Conservation (phyloP, 2,329 filamentous ascomycete species). For the Teratosphaeria viscida region DNA sequence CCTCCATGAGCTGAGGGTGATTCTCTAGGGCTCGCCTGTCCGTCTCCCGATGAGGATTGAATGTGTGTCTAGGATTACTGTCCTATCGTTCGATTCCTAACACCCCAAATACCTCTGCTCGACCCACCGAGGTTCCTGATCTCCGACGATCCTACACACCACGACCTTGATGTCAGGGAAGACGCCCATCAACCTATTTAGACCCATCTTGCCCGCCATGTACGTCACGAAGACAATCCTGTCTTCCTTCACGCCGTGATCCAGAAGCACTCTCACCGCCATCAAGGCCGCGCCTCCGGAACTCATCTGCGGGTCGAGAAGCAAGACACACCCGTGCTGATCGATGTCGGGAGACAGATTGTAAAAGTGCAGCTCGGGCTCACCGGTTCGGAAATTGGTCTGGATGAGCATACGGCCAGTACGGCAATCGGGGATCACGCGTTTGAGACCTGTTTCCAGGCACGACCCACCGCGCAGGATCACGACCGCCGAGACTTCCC, state of each 20-base stretch:
- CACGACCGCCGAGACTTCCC: constrained; percentile 72
- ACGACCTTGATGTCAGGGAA: constrained; percentile 83
- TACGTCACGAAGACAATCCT: constrained; percentile 90
- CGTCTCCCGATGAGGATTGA: no score
- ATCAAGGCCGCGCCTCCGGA: constrained; percentile 78
- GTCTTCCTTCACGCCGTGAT: constrained; percentile 78
- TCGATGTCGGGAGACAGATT: constrained; percentile 66
- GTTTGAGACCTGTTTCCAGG: constrained; percentile 76
- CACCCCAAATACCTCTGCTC: constrained; percentile 87
- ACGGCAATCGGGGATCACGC: constrained; percentile 85
- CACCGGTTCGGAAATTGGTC: constrained; percentile 66
- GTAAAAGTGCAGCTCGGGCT: constrained; percentile 86
- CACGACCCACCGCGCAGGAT: constrained; percentile 81
- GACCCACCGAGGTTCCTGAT: constrained; percentile 80
- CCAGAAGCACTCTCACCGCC: constrained; percentile 90
- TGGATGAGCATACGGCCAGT: constrained; percentile 86
- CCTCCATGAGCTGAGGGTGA: no score
- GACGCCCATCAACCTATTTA: constrained; percentile 77
- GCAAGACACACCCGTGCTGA: constrained; percentile 66
- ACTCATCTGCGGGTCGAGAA: constrained; percentile 91
- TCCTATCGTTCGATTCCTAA: constrained; percentile 3
- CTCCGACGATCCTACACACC: constrained; percentile 68
- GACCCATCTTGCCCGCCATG: constrained; percentile 70
- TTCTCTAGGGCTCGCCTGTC: no score
- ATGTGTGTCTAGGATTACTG: no score